Percentiles rank a stretch among this genome's conserved stretches.
phyloP scores from a whole-genome alignment of 371 early-diverging fungal species.

The Mortierella sp. region DNA sequence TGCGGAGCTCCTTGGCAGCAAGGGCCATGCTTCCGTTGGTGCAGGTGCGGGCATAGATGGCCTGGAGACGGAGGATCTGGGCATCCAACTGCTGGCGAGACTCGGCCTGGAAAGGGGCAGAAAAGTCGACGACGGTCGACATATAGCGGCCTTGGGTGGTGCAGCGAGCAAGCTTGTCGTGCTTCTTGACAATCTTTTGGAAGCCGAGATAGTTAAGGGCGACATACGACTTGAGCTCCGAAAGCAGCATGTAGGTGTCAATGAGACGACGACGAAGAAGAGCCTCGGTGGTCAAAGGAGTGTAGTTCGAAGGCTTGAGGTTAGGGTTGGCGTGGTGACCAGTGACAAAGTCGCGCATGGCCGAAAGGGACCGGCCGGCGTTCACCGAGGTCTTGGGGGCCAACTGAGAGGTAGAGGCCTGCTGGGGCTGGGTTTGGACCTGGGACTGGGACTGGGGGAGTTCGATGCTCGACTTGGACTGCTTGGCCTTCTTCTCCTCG shows the following conservation, averaged over 20 bases:
- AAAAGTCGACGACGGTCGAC: conserved; percentile 68
- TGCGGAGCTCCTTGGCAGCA: conserved; percentile 71
- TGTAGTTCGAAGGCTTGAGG: conserved; percentile 38
- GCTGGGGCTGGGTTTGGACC: conserved; percentile 15
- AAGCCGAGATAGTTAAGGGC: conserved; percentile 96
- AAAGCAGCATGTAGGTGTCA: conserved; percentile 62
- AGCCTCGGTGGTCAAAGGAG: conserved; percentile 50
- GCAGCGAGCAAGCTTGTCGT: conserved; percentile 88
- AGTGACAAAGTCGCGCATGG: conserved; percentile 41
- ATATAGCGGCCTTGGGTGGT: conserved; percentile 62
- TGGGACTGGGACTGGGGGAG: not conserved
- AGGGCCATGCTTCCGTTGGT: conserved; percentile 61
- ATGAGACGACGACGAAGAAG: conserved; percentile 50
- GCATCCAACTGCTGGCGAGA: conserved; percentile 63
- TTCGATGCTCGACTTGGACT: not conserved
- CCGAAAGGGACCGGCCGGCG: conserved; percentile 29
- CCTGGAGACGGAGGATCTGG: conserved; percentile 69
- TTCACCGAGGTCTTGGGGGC: conserved; percentile 19
- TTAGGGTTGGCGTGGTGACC: conserved; percentile 41
- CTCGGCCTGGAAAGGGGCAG: conserved; percentile 71
- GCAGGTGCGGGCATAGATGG: conserved; percentile 74
- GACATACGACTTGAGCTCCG: conserved; percentile 92
- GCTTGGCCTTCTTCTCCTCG: conserved; percentile 19
- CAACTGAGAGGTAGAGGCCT: conserved; percentile 2
- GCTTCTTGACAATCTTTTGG: conserved; percentile 96